Conservation (phyloP, 148 eudicot species). For the Limonium bicolor region DNA sequence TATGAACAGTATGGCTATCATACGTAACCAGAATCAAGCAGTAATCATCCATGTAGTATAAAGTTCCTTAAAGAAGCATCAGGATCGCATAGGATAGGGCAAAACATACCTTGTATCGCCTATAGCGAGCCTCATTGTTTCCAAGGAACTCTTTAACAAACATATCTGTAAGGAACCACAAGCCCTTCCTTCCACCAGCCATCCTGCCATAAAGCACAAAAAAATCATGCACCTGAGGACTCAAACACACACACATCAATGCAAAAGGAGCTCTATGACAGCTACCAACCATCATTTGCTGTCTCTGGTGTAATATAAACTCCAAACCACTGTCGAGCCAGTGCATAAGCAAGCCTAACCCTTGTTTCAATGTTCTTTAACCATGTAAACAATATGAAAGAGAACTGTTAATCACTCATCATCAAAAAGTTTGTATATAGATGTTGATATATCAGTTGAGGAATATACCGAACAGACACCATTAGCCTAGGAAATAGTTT, state of each 20-base stretch:
- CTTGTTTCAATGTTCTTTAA: constrained; percentile 90
- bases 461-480: no score
- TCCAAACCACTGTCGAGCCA: constrained; percentile 98
- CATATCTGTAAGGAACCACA: constrained; percentile 77
- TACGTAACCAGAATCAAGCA: no score
- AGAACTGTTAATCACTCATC: no score
- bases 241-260: constrained; percentile 4
- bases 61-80: no score
- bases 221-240: background rate
- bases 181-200: constrained; percentile 95
- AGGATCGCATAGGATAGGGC: no score
- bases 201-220: constrained; percentile 40
- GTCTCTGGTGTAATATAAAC: constrained; percentile 84
- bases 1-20: no score
- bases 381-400: no score
- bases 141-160: constrained; percentile 74
- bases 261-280: background rate
- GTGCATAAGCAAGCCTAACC: constrained; percentile 82
- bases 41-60: no score
- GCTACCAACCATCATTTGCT: constrained; percentile 72
- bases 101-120: constrained; percentile 73
- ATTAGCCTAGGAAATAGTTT: no score
- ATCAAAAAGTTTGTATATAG: no score
- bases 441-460: no score
- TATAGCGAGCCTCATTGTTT: constrained; percentile 89